A percentile compares a stretch with the other conserved stretches of the same genome.
phyloP scores from a whole-genome alignment of 192 early-diverging fungal species.

The Backusella circina region DNA sequence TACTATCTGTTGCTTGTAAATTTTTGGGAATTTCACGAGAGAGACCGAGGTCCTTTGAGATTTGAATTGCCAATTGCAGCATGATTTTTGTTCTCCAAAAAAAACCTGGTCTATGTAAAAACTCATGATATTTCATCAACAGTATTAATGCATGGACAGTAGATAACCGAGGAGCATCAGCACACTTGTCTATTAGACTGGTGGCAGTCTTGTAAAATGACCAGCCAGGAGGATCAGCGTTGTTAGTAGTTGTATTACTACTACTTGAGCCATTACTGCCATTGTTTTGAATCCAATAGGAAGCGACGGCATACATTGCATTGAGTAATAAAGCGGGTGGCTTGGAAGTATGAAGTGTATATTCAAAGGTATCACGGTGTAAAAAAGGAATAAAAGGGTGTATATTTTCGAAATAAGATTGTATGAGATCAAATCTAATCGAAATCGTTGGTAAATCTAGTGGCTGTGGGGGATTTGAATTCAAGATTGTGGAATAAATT shows the following conservation, averaged over 20 bases:
- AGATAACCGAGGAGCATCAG: constrained; percentile 50
- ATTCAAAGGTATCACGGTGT: constrained; percentile 23
- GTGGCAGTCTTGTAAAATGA: constrained; percentile 22
- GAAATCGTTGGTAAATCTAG: constrained; percentile 5
- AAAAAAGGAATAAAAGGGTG: constrained; percentile 48
- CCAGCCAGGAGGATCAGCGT: constrained; percentile 14
- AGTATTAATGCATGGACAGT: constrained; percentile 50
- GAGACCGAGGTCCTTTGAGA: constrained; percentile 23
- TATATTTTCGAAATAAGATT: constrained; percentile 47
- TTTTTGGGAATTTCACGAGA: neutral
- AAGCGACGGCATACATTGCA: constrained; percentile 35
- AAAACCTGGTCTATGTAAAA: constrained; percentile 45
- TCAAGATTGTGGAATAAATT: neutral
- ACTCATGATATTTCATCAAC: constrained; percentile 54
- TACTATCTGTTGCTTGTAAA: neutral
- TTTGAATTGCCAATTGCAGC: constrained; percentile 26
- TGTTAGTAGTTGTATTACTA: neutral
- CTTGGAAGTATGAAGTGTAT: neutral
- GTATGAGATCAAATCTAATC: constrained; percentile 23
- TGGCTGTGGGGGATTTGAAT: neutral
- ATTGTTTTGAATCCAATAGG: constrained; percentile 7
- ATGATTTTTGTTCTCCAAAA: constrained; percentile 50
- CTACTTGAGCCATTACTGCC: neutral
- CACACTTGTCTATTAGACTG: constrained; percentile 36
- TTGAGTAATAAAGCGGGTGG: constrained; percentile 20